Percentiles rank a stretch among this genome's conserved stretches.
Conservation (phyloP, 2,329 filamentous ascomycete genomes). For the Mariannaea sp. region DNA sequence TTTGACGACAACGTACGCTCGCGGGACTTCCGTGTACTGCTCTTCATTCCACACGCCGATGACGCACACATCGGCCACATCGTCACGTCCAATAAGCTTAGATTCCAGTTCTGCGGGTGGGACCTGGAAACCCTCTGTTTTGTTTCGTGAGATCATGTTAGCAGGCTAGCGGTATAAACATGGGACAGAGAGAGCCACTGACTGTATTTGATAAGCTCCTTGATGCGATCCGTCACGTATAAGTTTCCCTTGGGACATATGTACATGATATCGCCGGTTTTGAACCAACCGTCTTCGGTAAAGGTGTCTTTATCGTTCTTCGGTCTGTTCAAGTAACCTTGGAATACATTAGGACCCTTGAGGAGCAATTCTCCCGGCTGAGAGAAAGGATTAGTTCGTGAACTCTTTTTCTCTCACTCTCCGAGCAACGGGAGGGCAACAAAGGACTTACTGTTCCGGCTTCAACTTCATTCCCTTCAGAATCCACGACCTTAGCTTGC, state of each 20-base stretch:
- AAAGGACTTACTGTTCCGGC: conserved; percentile 48
- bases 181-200: conserved; percentile 34
- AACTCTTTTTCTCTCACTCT: no score
- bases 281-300: conserved; percentile 82
- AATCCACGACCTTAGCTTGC: conserved; percentile 78
- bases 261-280: conserved; percentile 85
- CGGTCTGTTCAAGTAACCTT: conserved; percentile 76
- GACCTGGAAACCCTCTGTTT: conserved; percentile 67
- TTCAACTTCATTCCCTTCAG: conserved; percentile 59
- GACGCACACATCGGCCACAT: conserved; percentile 65
- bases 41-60: conserved; percentile 63
- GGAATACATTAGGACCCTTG: conserved; percentile 79
- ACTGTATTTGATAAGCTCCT: conserved; percentile 66
- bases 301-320: conserved; percentile 73
- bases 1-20: conserved; percentile 49
- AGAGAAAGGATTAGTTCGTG: no score
- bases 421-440: no score
- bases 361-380: conserved; percentile 73
- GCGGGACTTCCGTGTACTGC: conserved; percentile 70
- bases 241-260: conserved; percentile 79
- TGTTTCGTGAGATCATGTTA: conserved; percentile 33
- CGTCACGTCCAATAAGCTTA: conserved; percentile 49
- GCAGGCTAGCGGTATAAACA: background rate
- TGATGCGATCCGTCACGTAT: conserved; percentile 86
- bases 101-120: conserved; percentile 69